Percentiles rank a stretch among this genome's conserved stretches.
phyloP scores from a whole-genome alignment of 352 stramenopile species.

The Phytopythium cucurbitacearum region DNA sequence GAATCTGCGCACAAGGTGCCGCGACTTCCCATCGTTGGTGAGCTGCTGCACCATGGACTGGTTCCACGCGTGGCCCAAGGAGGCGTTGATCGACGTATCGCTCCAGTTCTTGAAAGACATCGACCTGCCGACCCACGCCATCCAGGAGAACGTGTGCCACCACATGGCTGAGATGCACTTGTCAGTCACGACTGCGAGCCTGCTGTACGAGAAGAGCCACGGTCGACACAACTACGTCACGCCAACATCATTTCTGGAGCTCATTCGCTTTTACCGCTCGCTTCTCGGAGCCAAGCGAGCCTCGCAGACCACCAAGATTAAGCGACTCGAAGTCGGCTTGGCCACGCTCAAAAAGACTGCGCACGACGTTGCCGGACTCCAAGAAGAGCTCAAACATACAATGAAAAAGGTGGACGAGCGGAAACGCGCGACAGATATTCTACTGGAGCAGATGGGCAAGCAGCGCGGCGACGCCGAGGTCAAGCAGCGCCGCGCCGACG shows the following conservation, averaged over 20 bases:
- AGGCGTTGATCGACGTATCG: constrained; percentile 84
- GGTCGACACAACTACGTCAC: constrained; percentile 91
- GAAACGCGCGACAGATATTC: constrained; percentile 81
- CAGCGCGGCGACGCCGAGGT: constrained; percentile 87
- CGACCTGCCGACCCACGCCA: constrained; percentile 48
- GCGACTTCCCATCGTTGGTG: constrained; percentile 79
- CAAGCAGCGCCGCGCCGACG: constrained; percentile 78
- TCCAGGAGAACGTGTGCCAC: constrained; percentile 90
- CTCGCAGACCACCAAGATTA: constrained; percentile 56
- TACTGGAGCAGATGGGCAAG: constrained; percentile 88
- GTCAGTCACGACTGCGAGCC: constrained; percentile 75
- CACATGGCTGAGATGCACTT: constrained; percentile 92
- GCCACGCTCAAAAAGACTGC: constrained; percentile 82
- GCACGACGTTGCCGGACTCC: constrained; percentile 67
- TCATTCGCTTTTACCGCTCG: constrained; percentile 90
- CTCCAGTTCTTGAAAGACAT: constrained; percentile 83
- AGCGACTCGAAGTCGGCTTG: constrained; percentile 80
- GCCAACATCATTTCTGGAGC: constrained; percentile 89
- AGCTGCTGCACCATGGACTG: constrained; percentile 79
- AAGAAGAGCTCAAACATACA: constrained; percentile 83
- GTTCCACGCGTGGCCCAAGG: constrained; percentile 91
- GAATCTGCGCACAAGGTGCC: constrained; percentile 64
- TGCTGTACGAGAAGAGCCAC: constrained; percentile 67
- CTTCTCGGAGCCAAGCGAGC: constrained; percentile 61
- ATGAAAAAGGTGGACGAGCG: constrained; percentile 90